Percentiles rank a stretch among this genome's conserved stretches.
Evolutionary conservation across 2,329 filamentous ascomycete species (phyloP).

Genomic region (Paramyrothecium sp.): DNA sequence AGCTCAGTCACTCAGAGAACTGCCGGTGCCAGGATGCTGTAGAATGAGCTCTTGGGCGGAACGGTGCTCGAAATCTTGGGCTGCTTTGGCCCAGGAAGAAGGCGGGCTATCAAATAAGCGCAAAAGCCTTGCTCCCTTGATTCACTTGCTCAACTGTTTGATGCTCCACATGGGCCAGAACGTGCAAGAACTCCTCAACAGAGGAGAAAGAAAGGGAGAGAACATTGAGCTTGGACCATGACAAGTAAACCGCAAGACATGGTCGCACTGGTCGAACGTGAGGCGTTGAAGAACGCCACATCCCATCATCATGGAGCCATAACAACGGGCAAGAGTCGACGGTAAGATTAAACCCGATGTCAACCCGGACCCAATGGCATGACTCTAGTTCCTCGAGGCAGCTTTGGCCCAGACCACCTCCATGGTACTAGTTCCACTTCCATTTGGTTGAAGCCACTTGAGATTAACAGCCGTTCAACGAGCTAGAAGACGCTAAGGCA

Average conservation of each 20-base stretch:
- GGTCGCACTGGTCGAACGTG: neutral
- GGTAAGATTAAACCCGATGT: neutral
- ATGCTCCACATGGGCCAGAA: no score
- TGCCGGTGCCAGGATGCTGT: no score
- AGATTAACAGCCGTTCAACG: neutral
- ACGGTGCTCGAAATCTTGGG: no score
- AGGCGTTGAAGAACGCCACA: neutral
- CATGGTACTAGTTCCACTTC: neutral
- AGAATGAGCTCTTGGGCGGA: no score
- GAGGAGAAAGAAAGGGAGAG: no score
- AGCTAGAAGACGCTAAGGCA: slow-evolving; percentile 23
- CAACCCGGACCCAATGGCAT: neutral
- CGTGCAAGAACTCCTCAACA: no score
- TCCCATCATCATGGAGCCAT: neutral
- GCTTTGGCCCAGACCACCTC: neutral
- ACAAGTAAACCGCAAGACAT: neutral
- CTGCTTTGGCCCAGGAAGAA: no score
- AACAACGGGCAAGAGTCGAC: neutral
- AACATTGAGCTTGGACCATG: neutral
- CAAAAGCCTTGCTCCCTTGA: no score
- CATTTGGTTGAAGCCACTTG: slow-evolving; percentile 14
- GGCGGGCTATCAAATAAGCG: no score
- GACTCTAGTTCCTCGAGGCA: neutral
- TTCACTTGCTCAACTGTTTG: no score
- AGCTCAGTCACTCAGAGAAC: no score